These are phyloP conservation scores for Xylogone sp. DNA, from an alignment of 2,329 filamentous ascomycete genomes.

Conservation along the genomic window DNA sequence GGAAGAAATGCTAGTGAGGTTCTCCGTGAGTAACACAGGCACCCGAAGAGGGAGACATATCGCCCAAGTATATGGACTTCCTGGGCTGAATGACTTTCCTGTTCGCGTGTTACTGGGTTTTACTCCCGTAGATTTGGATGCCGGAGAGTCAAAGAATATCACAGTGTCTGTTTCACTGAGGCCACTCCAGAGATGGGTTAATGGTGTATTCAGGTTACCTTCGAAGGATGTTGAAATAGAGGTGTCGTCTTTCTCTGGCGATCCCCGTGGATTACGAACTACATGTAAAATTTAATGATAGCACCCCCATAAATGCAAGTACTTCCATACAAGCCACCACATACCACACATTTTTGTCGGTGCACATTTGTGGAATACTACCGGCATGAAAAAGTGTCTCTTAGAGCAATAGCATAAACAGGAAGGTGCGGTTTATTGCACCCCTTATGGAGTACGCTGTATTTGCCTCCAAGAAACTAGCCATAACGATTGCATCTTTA, in stretches of 20 bases:
- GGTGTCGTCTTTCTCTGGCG: background rate
- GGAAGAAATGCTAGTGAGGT: background rate
- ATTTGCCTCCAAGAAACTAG: too few relatives aligned
- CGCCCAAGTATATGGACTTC: conserved; percentile 1
- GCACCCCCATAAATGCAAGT: too few relatives aligned
- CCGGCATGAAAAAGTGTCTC: too few relatives aligned
- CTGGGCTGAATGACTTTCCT: background rate
- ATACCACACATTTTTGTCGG: too few relatives aligned
- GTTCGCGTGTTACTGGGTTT: background rate
- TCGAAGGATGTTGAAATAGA: background rate
- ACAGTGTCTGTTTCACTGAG: background rate
- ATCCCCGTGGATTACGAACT: background rate
- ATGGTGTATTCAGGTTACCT: background rate
- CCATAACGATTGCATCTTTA: too few relatives aligned
- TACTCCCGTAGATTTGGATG: conserved; percentile 1
- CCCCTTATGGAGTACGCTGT: too few relatives aligned
- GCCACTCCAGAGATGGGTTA: conserved; percentile 1
- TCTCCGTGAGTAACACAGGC: background rate
- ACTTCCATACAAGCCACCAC: too few relatives aligned
- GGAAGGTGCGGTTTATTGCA: too few relatives aligned
- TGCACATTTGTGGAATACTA: too few relatives aligned
- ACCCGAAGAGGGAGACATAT: background rate
- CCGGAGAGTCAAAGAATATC: background rate
- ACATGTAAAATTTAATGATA: background rate
- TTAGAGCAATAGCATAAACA: too few relatives aligned